These are phyloP conservation scores for Marasmius tenuissimus DNA, from an alignment of 1,284 basidiomycete species.

Conservation along the genomic window DNA sequence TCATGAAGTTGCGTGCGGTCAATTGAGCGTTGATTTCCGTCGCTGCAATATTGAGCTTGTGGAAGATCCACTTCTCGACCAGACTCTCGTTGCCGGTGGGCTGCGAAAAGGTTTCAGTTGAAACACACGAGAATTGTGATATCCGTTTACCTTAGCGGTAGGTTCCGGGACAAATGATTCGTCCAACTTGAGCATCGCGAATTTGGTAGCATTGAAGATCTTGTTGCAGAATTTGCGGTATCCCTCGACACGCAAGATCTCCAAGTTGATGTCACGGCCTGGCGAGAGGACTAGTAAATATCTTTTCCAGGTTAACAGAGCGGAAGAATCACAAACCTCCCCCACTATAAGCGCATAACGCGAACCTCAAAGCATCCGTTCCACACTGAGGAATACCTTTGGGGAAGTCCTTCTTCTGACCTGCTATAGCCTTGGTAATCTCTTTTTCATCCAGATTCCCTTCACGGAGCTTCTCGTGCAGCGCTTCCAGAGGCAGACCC, in stretches of 20 bases:
- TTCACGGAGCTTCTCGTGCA: conserved; percentile 86
- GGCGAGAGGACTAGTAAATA: not conserved
- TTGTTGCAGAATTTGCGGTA: conserved; percentile 99
- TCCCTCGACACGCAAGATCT: conserved; percentile 96
- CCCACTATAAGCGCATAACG: conserved; percentile 92
- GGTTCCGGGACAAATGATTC: conserved; percentile 77
- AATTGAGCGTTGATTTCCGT: conserved; percentile 78
- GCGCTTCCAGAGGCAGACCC: conserved; percentile 79
- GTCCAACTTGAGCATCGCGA: conserved; percentile 94
- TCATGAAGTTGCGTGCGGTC: conserved; percentile 88
- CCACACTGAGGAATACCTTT: conserved; percentile 99
- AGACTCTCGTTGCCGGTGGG: conserved; percentile 88
- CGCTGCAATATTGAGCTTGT: conserved; percentile 88
- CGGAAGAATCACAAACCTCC: conserved; percentile 54
- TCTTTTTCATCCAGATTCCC: conserved; percentile 97
- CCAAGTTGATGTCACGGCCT: conserved; percentile 95
- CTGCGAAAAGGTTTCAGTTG: conserved; percentile 34
- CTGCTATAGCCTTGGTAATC: conserved; percentile 86
- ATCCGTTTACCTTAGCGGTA: conserved; percentile 56
- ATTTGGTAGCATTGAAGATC: conserved; percentile 99
- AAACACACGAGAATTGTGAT: not conserved
- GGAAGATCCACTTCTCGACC: conserved; percentile 94
- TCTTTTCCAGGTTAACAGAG: not conserved
- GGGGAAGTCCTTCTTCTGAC: conserved; percentile 99
- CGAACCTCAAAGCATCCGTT: conserved; percentile 94